Percentiles rank a stretch among this genome's conserved stretches.
Conservation (phyloP, 2,329 filamentous ascomycete genomes). For the Fusarium poae region DNA sequence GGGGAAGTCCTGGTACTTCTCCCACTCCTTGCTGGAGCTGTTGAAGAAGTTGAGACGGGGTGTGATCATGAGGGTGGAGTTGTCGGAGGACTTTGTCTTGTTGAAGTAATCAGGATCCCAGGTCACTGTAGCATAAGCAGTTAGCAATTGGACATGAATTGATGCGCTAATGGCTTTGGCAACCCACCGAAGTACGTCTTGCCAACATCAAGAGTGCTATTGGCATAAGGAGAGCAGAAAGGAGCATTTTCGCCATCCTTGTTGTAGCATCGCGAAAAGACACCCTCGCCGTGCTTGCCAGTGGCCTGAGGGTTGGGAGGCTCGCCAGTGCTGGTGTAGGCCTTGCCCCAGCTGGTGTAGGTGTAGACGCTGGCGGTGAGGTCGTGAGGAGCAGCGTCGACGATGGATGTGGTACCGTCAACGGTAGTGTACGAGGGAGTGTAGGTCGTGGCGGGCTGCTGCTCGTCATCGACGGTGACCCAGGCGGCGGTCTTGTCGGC, state of each 20-base stretch:
- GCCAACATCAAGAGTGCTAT: constrained; percentile 60
- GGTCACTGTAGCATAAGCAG: constrained; percentile 58
- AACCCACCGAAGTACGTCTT: constrained; percentile 65
- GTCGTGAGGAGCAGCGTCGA: constrained; percentile 60
- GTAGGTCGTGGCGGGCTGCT: constrained; percentile 60
- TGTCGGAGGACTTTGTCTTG: constrained; percentile 56
- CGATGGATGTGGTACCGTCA: constrained; percentile 57
- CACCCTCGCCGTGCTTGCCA: constrained; percentile 58
- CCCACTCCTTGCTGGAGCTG: constrained; percentile 53
- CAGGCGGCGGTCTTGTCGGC: constrained; percentile 60
- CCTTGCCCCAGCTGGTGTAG: constrained; percentile 53
- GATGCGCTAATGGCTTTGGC: background rate
- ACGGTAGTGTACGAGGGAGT: constrained; percentile 64
- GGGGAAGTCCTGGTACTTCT: constrained; percentile 54
- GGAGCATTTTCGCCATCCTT: constrained; percentile 61
- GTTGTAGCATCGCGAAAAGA: constrained; percentile 66
- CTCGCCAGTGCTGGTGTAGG: constrained; percentile 59
- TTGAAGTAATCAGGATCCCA: constrained; percentile 68
- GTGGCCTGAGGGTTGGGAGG: constrained; percentile 61
- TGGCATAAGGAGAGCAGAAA: constrained; percentile 63
- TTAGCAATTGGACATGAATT: background rate
- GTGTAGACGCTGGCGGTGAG: constrained; percentile 61
- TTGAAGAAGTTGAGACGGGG: constrained; percentile 59
- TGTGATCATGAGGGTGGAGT: constrained; percentile 51
- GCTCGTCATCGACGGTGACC: constrained; percentile 65